Evolutionary conservation across 139 green algal species (phyloP).

Genomic region (Pleodorina starrii): DNA sequence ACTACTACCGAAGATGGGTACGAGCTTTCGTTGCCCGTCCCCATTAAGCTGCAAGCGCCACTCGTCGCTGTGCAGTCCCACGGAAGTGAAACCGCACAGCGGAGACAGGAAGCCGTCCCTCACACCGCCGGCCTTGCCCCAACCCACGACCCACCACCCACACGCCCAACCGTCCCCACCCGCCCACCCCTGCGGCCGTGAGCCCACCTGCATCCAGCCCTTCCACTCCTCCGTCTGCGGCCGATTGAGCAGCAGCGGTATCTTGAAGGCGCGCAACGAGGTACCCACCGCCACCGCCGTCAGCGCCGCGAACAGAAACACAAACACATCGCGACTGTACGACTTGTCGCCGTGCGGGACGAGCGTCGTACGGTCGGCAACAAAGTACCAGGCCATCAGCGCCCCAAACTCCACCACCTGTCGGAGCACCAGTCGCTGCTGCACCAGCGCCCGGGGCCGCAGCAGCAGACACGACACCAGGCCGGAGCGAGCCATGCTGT

Average conservation of each 20-base stretch:
- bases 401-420: constrained; percentile 82
- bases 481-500: not conserved
- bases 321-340: constrained; percentile 88
- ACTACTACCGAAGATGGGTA: too few relatives aligned
- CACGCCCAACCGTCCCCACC: too few relatives aligned
- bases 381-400: constrained; percentile 91
- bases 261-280: constrained; percentile 66
- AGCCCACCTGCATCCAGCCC: constrained; percentile 93
- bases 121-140: too few relatives aligned
- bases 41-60: too few relatives aligned
- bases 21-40: too few relatives aligned
- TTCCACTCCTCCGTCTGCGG: constrained; percentile 99
- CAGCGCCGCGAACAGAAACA: constrained; percentile 87
- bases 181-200: too few relatives aligned
- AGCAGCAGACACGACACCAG: not conserved
- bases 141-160: too few relatives aligned
- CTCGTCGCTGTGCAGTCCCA: too few relatives aligned
- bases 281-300: constrained; percentile 70
- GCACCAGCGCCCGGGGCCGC: not conserved
- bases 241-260: constrained; percentile 86
- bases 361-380: constrained; percentile 85
- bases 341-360: constrained; percentile 69
- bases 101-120: too few relatives aligned
- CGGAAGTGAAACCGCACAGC: too few relatives aligned
- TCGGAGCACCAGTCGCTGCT: constrained; percentile 24